A percentile compares a stretch with the other conserved stretches of the same genome.
These are phyloP conservation scores for Fusarium redolens DNA, from an alignment of 2,329 filamentous ascomycete species.

Conservation along the genomic window DNA sequence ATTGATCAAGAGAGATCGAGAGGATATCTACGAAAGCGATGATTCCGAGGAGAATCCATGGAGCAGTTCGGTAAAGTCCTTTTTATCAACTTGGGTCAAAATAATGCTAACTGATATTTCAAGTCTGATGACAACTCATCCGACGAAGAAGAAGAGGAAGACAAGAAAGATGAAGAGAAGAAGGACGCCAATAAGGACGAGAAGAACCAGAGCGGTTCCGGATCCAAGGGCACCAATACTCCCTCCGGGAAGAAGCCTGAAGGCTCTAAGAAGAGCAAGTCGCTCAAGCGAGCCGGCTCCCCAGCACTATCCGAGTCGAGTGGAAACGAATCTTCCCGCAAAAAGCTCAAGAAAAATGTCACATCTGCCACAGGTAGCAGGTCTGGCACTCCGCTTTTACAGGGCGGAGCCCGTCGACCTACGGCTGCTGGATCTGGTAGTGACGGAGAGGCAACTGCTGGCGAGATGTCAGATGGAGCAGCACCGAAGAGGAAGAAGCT, in stretches of 20 bases:
- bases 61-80: conserved; percentile 52
- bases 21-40: conserved; percentile 85
- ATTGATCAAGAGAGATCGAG: conserved; percentile 85
- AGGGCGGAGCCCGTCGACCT: conserved; percentile 52
- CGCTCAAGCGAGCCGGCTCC: conserved; percentile 85
- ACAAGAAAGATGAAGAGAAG: conserved; percentile 59
- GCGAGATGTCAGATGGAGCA: conserved; percentile 71
- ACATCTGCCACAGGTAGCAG: conserved; percentile 63
- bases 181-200: conserved; percentile 60
- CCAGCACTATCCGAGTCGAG: conserved; percentile 91
- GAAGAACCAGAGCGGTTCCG: conserved; percentile 65
- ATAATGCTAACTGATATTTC: conserved; percentile 32
- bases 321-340: conserved; percentile 88
- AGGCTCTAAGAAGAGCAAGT: conserved; percentile 64
- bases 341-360: conserved; percentile 75
- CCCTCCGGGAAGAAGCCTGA: conserved; percentile 60
- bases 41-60: conserved; percentile 58
- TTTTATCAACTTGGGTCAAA: neutral
- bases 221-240: conserved; percentile 74
- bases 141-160: conserved; percentile 52
- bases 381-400: conserved; percentile 65
- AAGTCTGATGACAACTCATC: conserved; percentile 62
- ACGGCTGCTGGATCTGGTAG: conserved; percentile 70
- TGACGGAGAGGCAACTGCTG: conserved; percentile 78
- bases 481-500: conserved; percentile 65